These are phyloP conservation scores for Aaosphaeria arxii DNA, from an alignment of 2,329 filamentous ascomycete genomes.

Conservation along the genomic window DNA sequence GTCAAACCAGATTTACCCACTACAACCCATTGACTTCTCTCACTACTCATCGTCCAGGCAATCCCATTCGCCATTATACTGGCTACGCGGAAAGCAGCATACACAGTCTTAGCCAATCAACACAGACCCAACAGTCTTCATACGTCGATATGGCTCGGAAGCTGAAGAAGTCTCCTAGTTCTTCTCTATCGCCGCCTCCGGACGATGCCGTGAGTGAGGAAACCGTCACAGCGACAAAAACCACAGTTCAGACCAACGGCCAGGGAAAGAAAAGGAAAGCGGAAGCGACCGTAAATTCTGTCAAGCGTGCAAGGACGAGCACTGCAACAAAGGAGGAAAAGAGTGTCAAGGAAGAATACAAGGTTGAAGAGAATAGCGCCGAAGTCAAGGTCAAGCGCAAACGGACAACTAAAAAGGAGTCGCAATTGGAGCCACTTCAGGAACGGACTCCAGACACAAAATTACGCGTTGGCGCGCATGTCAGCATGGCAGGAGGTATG, in stretches of 20 bases:
- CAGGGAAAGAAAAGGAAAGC: constrained; percentile 27
- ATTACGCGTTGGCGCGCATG: constrained; percentile 89
- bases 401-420: constrained; percentile 39
- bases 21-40: no score
- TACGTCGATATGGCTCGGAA: constrained; percentile 15
- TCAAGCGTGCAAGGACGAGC: constrained; percentile 15
- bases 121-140: no score
- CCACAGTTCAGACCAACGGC: constrained; percentile 2
- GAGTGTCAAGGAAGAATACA: constrained; percentile 6
- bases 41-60: no score
- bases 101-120: no score
- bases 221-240: constrained; percentile 3
- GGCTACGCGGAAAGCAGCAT: no score
- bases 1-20: no score
- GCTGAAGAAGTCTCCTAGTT: constrained; percentile 10
- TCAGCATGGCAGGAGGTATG: constrained; percentile 81
- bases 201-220: constrained; percentile 5
- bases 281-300: constrained; percentile 9
- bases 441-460: constrained; percentile 67
- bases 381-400: constrained; percentile 5
- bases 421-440: constrained; percentile 62
- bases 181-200: constrained; percentile 21
- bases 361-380: constrained; percentile 7
- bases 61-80: no score
- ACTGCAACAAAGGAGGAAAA: constrained; percentile 15